Base-by-base conservation (phyloP, 108 stramenopile genomes). In the Fragilariopsis cylindrus region DNA sequence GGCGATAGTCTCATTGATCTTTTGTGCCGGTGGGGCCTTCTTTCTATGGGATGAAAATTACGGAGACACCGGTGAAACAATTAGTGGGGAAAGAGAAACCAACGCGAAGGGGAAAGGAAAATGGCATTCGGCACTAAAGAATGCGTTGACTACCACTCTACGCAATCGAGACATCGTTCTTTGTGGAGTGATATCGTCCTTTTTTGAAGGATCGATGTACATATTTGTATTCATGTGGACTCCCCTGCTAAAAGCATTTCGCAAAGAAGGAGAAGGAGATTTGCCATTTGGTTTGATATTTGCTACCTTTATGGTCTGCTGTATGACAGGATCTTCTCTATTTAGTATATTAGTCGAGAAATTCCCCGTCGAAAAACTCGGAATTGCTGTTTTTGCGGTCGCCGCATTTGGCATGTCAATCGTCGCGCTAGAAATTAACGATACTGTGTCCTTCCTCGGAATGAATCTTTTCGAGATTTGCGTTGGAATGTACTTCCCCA, bases 171-270 rank as follows among this genome's bases (percentile, higher is more conserved):
- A 94, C 6, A 85, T 99, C 48, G 55, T 94, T 48, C 82, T 96
- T 48, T 90, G 88, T 74, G 93, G 93, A 9, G 76, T 91, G 30
- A 93, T 97, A 46, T 93, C 92, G 13, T 87, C 89, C 41, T 73
- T 97, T 15, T 99, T 98, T 81, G 98, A 99, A 77, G 97, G 95
- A 56, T 84, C 83, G 71, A 88, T 88, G 89, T 97, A 97, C 82
- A 90, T 96, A 68, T 99, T 97, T 77, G 97, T 99, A 41, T 97
- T 98, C 76, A 87, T 95, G 94, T 99, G 98, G 98, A 97, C 97
- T 3, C 98, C 98, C 4, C 86, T 93, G 0, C 69, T 97, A 21
- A 74, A 75, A 57, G 40, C 74, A 0, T 71, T 70, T 40, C 7
- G 19, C 12, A 42, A 46, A 41, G 56, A 41, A n/a, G 70, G 15